Base-by-base conservation (phyloP, 148 eudicot genomes). In the Polygonum aviculare region DNA sequence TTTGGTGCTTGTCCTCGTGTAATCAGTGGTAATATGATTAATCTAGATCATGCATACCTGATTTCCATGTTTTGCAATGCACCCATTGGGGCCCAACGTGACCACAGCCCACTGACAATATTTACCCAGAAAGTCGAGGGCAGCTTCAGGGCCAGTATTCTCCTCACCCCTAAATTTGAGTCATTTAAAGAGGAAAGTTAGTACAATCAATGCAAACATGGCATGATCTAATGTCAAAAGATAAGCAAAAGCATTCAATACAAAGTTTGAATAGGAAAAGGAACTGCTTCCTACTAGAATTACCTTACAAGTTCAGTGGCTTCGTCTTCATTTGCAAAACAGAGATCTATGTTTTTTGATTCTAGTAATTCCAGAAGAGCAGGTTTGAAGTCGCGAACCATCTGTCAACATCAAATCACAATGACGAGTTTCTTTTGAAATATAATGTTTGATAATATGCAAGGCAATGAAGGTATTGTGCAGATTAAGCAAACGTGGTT, bases 291-390 rank as follows among this genome's bases (percentile, higher is more conserved):
- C 4, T n/a, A 48, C 16, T 36, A 15, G 14, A 41, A 33, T 78
- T 77, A 90, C 97, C 99, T 91, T 81, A 91, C 73, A 67, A 95
- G 90, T 82, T 95, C 99, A 62, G 74, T 63, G 14, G 99, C 99
- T 85, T 95, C 99, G 76, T 95, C 99, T 85, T 95, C 99, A 75
- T 95, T 95, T 78, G 99, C 99, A 84, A 93, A 95, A 85, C 99
- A 95, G 77, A 95, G 93, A 79, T 95, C 99, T 44, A 95, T 88
- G 73, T 83, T 82, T 72, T 97, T 91, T 4, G 99, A 90, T 80
- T 95, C 85, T 5, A 95, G 88, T 78, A 95, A 76, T 77, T 88
- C 80, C 59, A 89, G 76, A 75, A 95, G 90, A 77, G 94, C 89
- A 60, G 76, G 47, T 72, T 82, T 87, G 76, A 85, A 85, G 79